Percentiles rank a stretch among this genome's conserved stretches.
phyloP scores from a whole-genome alignment of 2,329 filamentous ascomycete genomes.

The Claviceps purpurea region DNA sequence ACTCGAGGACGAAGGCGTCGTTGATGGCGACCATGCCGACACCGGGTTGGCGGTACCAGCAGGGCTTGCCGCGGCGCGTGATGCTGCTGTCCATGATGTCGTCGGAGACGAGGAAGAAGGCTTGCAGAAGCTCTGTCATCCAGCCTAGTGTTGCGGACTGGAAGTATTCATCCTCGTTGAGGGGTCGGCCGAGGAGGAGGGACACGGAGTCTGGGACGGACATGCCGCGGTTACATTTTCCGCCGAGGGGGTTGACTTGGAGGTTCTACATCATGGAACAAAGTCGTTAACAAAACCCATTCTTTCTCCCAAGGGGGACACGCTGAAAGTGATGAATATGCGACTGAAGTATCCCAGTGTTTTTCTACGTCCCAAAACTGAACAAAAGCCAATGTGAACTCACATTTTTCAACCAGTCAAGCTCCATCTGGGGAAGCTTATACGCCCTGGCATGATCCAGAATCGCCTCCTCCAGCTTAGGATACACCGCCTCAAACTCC shows the following conservation, averaged over 20 bases:
- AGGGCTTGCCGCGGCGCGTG: slow-evolving; percentile 85
- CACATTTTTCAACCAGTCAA: slow-evolving; percentile 80
- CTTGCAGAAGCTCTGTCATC: slow-evolving; percentile 96
- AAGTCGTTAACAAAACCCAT: background rate
- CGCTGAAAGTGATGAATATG: no score
- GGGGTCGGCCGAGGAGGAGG: slow-evolving; percentile 56
- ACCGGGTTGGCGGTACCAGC: slow-evolving; percentile 85
- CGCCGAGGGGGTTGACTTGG: slow-evolving; percentile 75
- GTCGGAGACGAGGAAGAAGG: slow-evolving; percentile 96
- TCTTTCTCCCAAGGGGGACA: no score
- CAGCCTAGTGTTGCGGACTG: slow-evolving; percentile 79
- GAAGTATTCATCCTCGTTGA: slow-evolving; percentile 77
- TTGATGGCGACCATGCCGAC: slow-evolving; percentile 98
- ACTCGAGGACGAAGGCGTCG: slow-evolving; percentile 92
- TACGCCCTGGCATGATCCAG: slow-evolving; percentile 67
- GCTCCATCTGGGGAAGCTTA: slow-evolving; percentile 66
- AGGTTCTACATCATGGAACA: slow-evolving; percentile 44
- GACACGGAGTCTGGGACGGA: slow-evolving; percentile 87
- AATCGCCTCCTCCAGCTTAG: slow-evolving; percentile 70
- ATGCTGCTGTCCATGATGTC: slow-evolving; percentile 98
- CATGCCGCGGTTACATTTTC: slow-evolving; percentile 98
- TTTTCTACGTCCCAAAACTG: background rate
- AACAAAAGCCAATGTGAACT: background rate
- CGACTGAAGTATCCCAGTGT: no score
- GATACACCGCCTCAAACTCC: slow-evolving; percentile 85